Base-by-base conservation (phyloP, 305 asterid species). In the Fraxinus paxiana region DNA sequence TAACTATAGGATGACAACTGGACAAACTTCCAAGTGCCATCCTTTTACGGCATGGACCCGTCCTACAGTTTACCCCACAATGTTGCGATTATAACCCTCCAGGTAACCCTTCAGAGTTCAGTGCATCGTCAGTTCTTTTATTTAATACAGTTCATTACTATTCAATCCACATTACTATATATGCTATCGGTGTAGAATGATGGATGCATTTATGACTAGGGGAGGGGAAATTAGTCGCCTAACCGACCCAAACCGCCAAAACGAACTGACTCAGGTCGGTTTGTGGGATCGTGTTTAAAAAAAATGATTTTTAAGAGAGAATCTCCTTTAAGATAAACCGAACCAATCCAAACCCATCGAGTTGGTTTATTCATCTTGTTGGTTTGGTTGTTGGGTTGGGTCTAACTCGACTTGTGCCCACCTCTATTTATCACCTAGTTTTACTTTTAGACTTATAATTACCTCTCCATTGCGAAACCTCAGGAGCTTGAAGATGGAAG, bases 21-120 rank as follows among this genome's bases (percentile, higher is more conserved):
- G 86, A 87, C 84, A 31, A 89, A 89, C 81, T 89, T 93, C 84
- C 88, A 88, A 79, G 85, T 90, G 54, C 88, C 94, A 17, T 89
- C 91, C 54, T 94, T 90, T 80, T 89, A 97, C 2, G 92, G 92
- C 82, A 85, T 96, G 82, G 98, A 92, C 88, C 87, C 98, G 81
- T 87, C 98, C 46, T 96, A 96, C 82, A 90, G 91, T 83, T 87
- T 96, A 75, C 98, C 99, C 24, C 88, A 94, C 73, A 94, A 93
- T 63, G 96, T 96, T 69, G 99, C 94, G 51, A 78, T 96, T 65
- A 69, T 96, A 85, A 96, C 98, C 63, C 98, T 96, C 80, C 94
- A 94, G 97, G 99, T 96, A 88, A 20, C 76, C 56, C 37, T 24
- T 28, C 73, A 43, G 56, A 2, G 73, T 26, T 28, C 73, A 46